Evolutionary conservation across 495 filamentous ascomycete genomes (phyloP).

Genomic region (Hypoxylon fragiforme): DNA sequence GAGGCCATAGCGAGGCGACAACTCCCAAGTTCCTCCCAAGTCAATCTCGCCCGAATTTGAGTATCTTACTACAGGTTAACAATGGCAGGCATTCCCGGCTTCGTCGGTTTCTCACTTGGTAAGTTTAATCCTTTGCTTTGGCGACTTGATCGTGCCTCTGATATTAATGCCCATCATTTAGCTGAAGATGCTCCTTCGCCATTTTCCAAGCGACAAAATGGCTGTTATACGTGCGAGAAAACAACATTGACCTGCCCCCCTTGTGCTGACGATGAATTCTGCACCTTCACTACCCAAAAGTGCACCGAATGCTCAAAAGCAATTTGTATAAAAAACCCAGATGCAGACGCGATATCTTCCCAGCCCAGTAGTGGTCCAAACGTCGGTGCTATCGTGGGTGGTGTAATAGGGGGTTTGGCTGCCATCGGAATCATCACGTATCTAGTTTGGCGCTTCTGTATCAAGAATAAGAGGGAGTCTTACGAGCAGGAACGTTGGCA

Average conservation of each 20-base stretch:
- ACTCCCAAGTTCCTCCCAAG: conserved; percentile 11
- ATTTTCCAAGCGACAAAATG: conserved; percentile 35
- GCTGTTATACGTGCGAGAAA: conserved; percentile 37
- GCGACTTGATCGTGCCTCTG: too few relatives aligned
- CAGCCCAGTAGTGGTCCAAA: conserved; percentile 55
- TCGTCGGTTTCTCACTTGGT: conserved; percentile 38
- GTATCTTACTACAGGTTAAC: conserved; percentile 4
- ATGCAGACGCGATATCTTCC: conserved; percentile 20
- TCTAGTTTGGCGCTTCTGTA: conserved; percentile 82
- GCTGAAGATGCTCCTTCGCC: conserved; percentile 31
- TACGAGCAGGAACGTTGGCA: conserved; percentile 57
- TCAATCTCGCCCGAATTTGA: background rate
- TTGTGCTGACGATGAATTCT: conserved; percentile 50
- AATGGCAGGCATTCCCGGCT: conserved; percentile 39
- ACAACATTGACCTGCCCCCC: conserved; percentile 49
- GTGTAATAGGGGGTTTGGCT: conserved; percentile 76
- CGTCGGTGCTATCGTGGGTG: conserved; percentile 80
- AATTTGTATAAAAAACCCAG: conserved; percentile 44
- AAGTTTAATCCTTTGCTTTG: conserved; percentile 16
- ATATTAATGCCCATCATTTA: conserved; percentile 19
- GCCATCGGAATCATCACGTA: conserved; percentile 71
- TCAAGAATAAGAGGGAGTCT: conserved; percentile 74
- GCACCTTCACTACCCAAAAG: conserved; percentile 41
- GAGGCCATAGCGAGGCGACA: conserved; percentile 5
- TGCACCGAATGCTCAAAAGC: conserved; percentile 45